Base-by-base conservation (phyloP, 495 filamentous ascomycete species). In the Tuber brumale region DNA sequence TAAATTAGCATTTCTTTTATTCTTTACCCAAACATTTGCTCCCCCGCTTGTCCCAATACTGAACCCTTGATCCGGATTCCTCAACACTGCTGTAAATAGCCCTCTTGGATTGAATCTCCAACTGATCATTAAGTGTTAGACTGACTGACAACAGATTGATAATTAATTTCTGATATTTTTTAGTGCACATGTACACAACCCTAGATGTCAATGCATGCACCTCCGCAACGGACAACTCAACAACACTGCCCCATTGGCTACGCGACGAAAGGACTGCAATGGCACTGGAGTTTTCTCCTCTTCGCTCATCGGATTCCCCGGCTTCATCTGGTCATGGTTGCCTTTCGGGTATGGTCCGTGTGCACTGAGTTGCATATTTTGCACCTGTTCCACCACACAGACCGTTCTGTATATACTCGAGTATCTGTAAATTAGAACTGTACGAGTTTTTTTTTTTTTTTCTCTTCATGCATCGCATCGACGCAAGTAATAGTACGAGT, bases 271-370 rank as follows among this genome's bases (percentile, higher is more conserved):
- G 57, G 4, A 66, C 19, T 66, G 57, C 27, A 8, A 66, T 66
- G 27, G 27, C 3, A 18, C 14, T 31, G 27, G 0, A 66, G 57
- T 66, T 35, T 35, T 66, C 51, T 66, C 57, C 57, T 2, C 57
- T 31, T 66, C 8, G 27, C 57, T 66, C 57, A 66, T 66, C 57
- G 57, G 57, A 31, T 35, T 66, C 57, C 57, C 57, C 57, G n/a
- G 27, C 57, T 66, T 35, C 27, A 31, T 66, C 57, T 66, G 57
- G 57, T 35, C 27, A 66, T 66, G 57, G 57, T 66, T 66, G 57
- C 57, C 57, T 66, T 66, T 66, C 57, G 57, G 57, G 27, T 35
- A 66, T 35, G 57, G 57, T 66, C 57, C 57, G 57, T 66, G 57
- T 66, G 57, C 57, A 35, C 57, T 18, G 31, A 66, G 57, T 14